phyloP scores from a whole-genome alignment of 2,329 filamentous ascomycete genomes.

The Trichophyton mentagrophytes region DNA sequence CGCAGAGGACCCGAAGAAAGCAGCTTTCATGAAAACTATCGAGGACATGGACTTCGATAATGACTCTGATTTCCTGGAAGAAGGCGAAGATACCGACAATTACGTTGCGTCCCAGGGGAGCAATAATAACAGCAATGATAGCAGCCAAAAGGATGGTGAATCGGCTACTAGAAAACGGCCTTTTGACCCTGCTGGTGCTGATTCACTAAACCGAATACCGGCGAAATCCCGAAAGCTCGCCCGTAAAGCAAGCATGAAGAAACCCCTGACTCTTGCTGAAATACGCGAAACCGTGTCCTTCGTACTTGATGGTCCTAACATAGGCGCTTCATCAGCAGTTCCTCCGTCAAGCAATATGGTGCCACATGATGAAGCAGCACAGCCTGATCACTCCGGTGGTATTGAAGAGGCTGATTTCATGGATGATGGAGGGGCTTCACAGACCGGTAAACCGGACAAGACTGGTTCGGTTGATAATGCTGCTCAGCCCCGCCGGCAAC shows the following conservation, averaged over 20 bases:
- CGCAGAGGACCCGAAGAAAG: conserved; percentile 74
- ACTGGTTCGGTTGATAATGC: conserved; percentile 38
- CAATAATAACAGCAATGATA: conserved; percentile 11
- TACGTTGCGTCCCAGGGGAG: conserved; percentile 1
- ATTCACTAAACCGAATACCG: conserved; percentile 42
- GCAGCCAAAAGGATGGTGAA: not conserved
- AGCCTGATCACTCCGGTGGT: not conserved
- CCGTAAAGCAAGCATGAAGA: conserved; percentile 43
- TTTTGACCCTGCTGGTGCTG: conserved; percentile 27
- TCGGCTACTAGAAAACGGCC: conserved; percentile 19
- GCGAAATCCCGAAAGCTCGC: conserved; percentile 50
- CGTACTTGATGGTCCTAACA: conserved; percentile 55
- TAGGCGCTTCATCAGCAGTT: conserved; percentile 15
- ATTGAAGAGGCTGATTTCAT: conserved; percentile 20
- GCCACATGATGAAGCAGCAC: not conserved
- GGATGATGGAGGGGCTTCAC: conserved; percentile 32
- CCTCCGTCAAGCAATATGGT: not conserved
- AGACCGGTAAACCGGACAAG: conserved; percentile 41
- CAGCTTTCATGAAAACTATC: conserved; percentile 80
- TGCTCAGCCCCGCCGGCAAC: conserved; percentile 27
- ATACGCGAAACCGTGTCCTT: conserved; percentile 73
- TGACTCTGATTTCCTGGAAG: conserved; percentile 57
- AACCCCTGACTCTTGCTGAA: conserved; percentile 63
- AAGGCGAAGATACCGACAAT: conserved; percentile 17
- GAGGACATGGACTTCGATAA: conserved; percentile 62